Evolutionary conservation across 306 rosid species (phyloP), one percentile per base, ranked within the genome.

Genomic region (Rosa rugosa): DNA sequence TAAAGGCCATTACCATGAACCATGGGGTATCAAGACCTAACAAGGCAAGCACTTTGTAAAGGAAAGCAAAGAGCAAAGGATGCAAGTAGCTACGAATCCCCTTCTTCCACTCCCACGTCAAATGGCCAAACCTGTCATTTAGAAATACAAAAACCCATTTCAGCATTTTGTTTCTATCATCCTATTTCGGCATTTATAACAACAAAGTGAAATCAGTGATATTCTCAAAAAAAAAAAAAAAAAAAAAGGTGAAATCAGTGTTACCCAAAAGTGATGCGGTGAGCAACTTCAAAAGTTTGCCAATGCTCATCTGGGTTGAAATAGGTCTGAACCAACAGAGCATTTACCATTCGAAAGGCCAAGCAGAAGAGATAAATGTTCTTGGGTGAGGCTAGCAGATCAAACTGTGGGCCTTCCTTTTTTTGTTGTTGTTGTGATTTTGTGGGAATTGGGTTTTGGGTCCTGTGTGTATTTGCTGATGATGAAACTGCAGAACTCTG

Each of bases 241-340:
- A 27, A 27, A 27, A 27, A 27, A 27, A 27, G 31, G 31, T 27
- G 31, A 27, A 1, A 23, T 31, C 11, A 44, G 46, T 44, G 11
- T 11, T 88, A 91, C 94, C 98, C 99, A 31, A 91, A 95, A 34
- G 88, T 86, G 84, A 95, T 81, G 62, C 83, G 84, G 80, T 95
- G 99, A n/a, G 98, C 98, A 38, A 92, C 97, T 78, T 95, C 98
- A 11, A 93, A 97, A 49, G 96, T 91, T 53, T 95, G 99, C 98
- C 99, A 93, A 76, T 93, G 96, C 87, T 95, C 99, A 84, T 95
- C 99, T 8, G 98, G 99, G 79, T 91, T 95, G 91, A 95, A 95
- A 80, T 91, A 90, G 44, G 86, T 92, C 90, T 90, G 97, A 67
- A 95, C 85, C 45, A 93, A 72, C 50, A 95, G 50, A 25, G 99